Evolutionary conservation across 306 rosid species (phyloP).

Genomic region (Begonia fuchsioides): DNA sequence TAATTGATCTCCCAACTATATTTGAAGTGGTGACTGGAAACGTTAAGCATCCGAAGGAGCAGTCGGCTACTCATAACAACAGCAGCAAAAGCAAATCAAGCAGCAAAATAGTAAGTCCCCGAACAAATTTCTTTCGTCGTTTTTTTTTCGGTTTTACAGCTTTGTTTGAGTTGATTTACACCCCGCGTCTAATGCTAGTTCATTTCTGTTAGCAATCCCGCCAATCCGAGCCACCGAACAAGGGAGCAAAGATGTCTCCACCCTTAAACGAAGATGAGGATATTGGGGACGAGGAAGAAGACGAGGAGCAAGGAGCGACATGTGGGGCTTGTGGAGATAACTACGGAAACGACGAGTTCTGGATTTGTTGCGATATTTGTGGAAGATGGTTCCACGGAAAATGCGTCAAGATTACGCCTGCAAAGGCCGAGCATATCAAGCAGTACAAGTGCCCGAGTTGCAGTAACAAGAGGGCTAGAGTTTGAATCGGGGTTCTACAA

Average conservation of each 20-base stretch:
- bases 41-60: constrained; percentile 46
- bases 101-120: constrained; percentile 41
- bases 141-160: background rate
- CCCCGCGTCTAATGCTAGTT: no score
- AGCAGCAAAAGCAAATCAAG: constrained; percentile 74
- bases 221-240: constrained; percentile 61
- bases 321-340: constrained; percentile 74
- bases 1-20: constrained; percentile 91
- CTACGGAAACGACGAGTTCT: constrained; percentile 56
- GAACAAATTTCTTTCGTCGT: constrained; percentile 5
- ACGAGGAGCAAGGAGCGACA: constrained; percentile 35
- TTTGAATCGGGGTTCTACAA: constrained; percentile 23
- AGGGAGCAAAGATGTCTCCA: constrained; percentile 82
- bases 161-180: background rate
- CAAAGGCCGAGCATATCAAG: constrained; percentile 77
- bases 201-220: constrained; percentile 30
- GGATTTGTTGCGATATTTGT: constrained; percentile 69
- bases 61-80: constrained; percentile 50
- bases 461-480: constrained; percentile 65
- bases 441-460: constrained; percentile 76
- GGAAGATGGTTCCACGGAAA: constrained; percentile 82
- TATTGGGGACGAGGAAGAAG: constrained; percentile 76
- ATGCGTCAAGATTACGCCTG: constrained; percentile 70
- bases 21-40: constrained; percentile 82
- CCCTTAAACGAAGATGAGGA: constrained; percentile 86